phyloP scores from a whole-genome alignment of 495 filamentous ascomycete genomes.

The Podospora australis region DNA sequence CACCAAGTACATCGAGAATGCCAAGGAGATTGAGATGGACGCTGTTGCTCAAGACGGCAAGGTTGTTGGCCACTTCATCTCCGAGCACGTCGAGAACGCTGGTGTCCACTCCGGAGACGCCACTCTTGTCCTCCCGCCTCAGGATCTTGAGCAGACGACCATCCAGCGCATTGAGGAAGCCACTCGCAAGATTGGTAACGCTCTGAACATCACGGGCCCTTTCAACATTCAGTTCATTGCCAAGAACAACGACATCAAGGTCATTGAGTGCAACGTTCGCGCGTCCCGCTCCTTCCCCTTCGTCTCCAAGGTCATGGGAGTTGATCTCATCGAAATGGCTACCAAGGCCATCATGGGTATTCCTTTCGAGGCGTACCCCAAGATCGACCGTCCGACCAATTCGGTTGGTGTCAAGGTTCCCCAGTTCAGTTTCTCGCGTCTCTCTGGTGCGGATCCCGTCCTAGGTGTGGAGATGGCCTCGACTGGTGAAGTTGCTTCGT shows the following conservation, averaged over 20 bases:
- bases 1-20: conserved; percentile 96
- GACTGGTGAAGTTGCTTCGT: conserved; percentile 95
- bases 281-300: conserved; percentile 97
- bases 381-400: conserved; percentile 63
- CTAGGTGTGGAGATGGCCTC: conserved; percentile 99
- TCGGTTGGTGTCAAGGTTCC: conserved; percentile 97
- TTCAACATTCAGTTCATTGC: conserved; percentile 99
- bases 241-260: conserved; percentile 99
- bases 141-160: conserved; percentile 86
- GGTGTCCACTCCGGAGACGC: conserved; percentile 97
- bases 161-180: conserved; percentile 89
- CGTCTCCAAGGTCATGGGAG: conserved; percentile 97
- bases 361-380: conserved; percentile 76
- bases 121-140: conserved; percentile 85
- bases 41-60: conserved; percentile 84
- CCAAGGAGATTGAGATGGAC: conserved; percentile 96
- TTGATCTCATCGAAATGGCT: conserved; percentile 97
- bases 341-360: conserved; percentile 92
- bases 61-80: conserved; percentile 86
- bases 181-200: conserved; percentile 88
- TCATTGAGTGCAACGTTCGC: conserved; percentile 97
- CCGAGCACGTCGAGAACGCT: conserved; percentile 92
- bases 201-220: conserved; percentile 91
- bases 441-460: conserved; percentile 93
- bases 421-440: conserved; percentile 95